A percentile compares a stretch with the other conserved stretches of the same genome.
These are phyloP conservation scores for Spinellus fusiger DNA, from an alignment of 192 early-diverging fungal species.

Conservation along the genomic window DNA sequence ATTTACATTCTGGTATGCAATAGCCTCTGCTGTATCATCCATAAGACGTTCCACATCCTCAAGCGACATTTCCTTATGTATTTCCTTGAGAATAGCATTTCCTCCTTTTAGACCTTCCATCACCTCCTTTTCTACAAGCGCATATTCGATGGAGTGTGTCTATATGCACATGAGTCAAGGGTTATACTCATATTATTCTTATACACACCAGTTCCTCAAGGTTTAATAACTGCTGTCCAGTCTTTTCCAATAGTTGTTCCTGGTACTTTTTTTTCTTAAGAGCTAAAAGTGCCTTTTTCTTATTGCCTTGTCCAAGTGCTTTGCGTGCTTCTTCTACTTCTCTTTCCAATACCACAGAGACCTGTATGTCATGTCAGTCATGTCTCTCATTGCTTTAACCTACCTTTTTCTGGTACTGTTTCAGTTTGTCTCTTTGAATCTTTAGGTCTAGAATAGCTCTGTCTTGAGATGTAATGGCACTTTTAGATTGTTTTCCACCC, in stretches of 20 bases:
- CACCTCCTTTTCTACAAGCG: slow-evolving; percentile 87
- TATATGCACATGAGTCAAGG: slow-evolving; percentile 16
- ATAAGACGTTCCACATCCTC: slow-evolving; percentile 91
- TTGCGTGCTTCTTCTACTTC: slow-evolving; percentile 77
- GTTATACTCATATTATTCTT: neutral
- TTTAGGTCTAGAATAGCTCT: slow-evolving; percentile 93
- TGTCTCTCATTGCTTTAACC: neutral
- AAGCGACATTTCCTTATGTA: slow-evolving; percentile 81
- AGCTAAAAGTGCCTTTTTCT: slow-evolving; percentile 77
- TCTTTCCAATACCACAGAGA: slow-evolving; percentile 72
- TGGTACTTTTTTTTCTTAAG: slow-evolving; percentile 96
- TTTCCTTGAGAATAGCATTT: slow-evolving; percentile 77
- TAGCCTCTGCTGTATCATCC: slow-evolving; percentile 94
- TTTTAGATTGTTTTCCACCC: too few relatives aligned
- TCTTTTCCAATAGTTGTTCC: slow-evolving; percentile 77
- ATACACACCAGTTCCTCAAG: slow-evolving; percentile 77
- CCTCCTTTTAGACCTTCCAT: slow-evolving; percentile 79
- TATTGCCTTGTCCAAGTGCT: slow-evolving; percentile 69
- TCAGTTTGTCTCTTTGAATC: slow-evolving; percentile 90
- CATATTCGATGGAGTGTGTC: slow-evolving; percentile 84
- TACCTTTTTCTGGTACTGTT: slow-evolving; percentile 88
- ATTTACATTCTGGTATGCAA: slow-evolving; percentile 87
- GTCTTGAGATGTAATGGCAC: slow-evolving; percentile 88
- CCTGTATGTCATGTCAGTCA: slow-evolving; percentile 36
- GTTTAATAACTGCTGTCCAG: slow-evolving; percentile 82